Evolutionary conservation across 805 yeast species (phyloP).

Genomic region (Starmerella sp.): DNA sequence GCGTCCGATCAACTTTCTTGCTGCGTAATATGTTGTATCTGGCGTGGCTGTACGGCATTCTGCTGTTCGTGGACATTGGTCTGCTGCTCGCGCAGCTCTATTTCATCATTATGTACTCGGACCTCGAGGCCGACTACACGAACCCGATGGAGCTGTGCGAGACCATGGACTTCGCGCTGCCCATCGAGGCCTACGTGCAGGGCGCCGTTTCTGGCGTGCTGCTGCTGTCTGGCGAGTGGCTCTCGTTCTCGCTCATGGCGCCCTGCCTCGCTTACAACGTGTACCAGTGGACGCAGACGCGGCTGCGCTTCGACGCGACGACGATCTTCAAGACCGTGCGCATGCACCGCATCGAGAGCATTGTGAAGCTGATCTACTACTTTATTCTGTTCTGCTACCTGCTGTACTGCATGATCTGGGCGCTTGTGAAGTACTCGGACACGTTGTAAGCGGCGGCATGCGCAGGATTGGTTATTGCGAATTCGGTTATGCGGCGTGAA

Average conservation of each 20-base stretch:
- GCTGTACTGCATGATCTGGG: conserved; percentile 77
- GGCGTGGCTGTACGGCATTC: conserved; percentile 19
- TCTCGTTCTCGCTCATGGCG: conserved; percentile 66
- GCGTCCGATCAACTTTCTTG: neutral
- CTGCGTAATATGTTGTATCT: conserved; percentile 4
- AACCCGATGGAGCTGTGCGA: conserved; percentile 95
- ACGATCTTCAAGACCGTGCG: conserved; percentile 91
- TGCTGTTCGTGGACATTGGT: conserved; percentile 21
- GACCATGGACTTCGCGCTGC: conserved; percentile 53
- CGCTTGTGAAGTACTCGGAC: conserved; percentile 19
- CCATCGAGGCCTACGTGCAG: conserved; percentile 79
- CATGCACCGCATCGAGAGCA: conserved; percentile 85
- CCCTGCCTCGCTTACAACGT: conserved; percentile 79
- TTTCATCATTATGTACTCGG: conserved; percentile 21
- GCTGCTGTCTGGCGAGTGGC: conserved; percentile 84
- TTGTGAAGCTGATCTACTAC: conserved; percentile 83
- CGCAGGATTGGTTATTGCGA: too few species aligned
- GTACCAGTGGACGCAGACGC: conserved; percentile 66
- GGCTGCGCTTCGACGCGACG: conserved; percentile 87
- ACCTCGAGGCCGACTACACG: conserved; percentile 70
- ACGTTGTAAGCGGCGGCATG: neutral
- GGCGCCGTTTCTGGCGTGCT: conserved; percentile 52
- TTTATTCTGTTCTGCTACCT: conserved; percentile 87
- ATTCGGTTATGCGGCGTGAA: too few species aligned
- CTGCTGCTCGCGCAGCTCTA: conserved; percentile 23